Percentiles rank a stretch among this genome's conserved stretches.
phyloP scores from a whole-genome alignment of 2,329 filamentous ascomycete species.

The Bertia moriformis region DNA sequence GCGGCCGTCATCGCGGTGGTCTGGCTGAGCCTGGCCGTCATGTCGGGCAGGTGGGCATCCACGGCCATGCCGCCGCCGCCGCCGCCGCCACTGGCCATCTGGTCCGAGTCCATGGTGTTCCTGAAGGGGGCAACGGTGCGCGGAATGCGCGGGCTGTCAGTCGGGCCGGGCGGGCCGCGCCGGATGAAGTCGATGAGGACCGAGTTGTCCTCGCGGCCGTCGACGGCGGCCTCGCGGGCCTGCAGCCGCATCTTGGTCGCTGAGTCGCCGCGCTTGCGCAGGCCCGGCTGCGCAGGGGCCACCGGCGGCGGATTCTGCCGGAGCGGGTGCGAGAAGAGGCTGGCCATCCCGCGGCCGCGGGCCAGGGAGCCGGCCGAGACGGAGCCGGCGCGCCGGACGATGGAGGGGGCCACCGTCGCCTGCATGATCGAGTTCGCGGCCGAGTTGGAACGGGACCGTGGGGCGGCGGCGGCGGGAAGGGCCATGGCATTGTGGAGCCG shows the following conservation, averaged over 20 bases:
- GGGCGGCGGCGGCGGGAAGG: slow-evolving; percentile 16
- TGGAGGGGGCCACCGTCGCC: slow-evolving; percentile 8
- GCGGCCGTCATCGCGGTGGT: slow-evolving; percentile 31
- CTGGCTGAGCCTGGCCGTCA: slow-evolving; percentile 39
- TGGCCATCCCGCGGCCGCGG: slow-evolving; percentile 3
- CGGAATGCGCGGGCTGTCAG: slow-evolving; percentile 57
- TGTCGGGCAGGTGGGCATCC: slow-evolving; percentile 40
- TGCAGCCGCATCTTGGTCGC: slow-evolving; percentile 40
- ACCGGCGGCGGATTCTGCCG: slow-evolving; percentile 21
- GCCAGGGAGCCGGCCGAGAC: neutral
- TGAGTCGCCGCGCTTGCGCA: too few species aligned
- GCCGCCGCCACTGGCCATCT: slow-evolving; percentile 40
- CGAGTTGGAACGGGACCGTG: slow-evolving; percentile 28
- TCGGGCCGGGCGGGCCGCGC: slow-evolving; percentile 70
- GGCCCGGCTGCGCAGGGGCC: slow-evolving; percentile 9
- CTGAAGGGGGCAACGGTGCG: slow-evolving; percentile 74
- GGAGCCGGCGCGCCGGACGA: neutral
- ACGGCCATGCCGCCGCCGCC: slow-evolving; percentile 42
- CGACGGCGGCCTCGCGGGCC: slow-evolving; percentile 56
- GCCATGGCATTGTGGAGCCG: slow-evolving; percentile 11
- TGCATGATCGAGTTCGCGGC: slow-evolving; percentile 25
- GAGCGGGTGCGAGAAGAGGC: slow-evolving; percentile 15
- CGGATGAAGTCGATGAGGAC: slow-evolving; percentile 94
- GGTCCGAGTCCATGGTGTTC: slow-evolving; percentile 73
- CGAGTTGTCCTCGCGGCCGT: slow-evolving; percentile 53